These are phyloP conservation scores for Suillus ampliporus DNA, from an alignment of 768 basidiomycete genomes.

Conservation along the genomic window DNA sequence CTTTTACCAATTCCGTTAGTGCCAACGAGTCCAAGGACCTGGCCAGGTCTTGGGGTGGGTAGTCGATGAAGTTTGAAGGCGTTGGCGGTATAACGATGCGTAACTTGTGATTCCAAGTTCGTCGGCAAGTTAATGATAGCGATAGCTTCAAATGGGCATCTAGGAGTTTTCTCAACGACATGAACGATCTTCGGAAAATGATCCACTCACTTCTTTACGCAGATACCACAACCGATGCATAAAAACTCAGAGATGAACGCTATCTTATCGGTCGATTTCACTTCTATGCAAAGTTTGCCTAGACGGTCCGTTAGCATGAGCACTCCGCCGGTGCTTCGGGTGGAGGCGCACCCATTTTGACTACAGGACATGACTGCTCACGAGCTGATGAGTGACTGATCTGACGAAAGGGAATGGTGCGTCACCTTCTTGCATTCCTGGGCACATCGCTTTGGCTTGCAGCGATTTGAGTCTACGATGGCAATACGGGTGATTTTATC, in stretches of 20 bases:
- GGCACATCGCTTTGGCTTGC: slow-evolving; percentile 96
- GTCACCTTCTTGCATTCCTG: slow-evolving; percentile 97
- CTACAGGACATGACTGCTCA: slow-evolving; percentile 87
- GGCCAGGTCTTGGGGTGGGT: slow-evolving; percentile 95
- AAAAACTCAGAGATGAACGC: slow-evolving; percentile 98
- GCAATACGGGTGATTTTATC: slow-evolving; percentile 99
- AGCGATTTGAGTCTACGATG: slow-evolving; percentile 89
- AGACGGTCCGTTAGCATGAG: neutral
- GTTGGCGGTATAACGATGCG: slow-evolving; percentile 98
- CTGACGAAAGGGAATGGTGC: neutral
- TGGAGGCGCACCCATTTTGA: slow-evolving; percentile 83
- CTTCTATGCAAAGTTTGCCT: slow-evolving; percentile 99
- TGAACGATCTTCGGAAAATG: neutral
- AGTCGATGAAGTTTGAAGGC: slow-evolving; percentile 98
- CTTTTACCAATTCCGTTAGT: slow-evolving; percentile 99
- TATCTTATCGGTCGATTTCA: slow-evolving; percentile 95
- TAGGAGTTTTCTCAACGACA: slow-evolving; percentile 37
- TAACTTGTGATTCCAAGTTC: slow-evolving; percentile 93
- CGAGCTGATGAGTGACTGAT: slow-evolving; percentile 18
- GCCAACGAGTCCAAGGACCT: slow-evolving; percentile 97
- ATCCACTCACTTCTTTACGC: slow-evolving; percentile 90
- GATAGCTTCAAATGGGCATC: slow-evolving; percentile 99
- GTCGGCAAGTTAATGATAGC: slow-evolving; percentile 99
- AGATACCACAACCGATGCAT: slow-evolving; percentile 99
- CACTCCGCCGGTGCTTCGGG: neutral